Base-by-base conservation (phyloP, 1,284 basidiomycete genomes). In the Fomes fomentarius region DNA sequence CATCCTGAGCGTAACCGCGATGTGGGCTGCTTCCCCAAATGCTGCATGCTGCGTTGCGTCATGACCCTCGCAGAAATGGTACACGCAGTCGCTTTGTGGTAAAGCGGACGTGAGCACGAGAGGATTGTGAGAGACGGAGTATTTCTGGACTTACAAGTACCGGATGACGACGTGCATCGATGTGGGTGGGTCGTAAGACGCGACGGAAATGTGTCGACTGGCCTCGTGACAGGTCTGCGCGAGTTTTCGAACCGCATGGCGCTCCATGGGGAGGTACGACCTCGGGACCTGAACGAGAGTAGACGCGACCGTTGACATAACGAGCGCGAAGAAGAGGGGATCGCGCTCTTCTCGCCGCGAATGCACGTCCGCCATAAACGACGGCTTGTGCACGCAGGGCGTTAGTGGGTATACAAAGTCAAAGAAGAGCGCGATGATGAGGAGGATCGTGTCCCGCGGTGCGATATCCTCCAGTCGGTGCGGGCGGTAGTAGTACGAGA, bases 351-450 rank as follows among this genome's bases (percentile, higher is more conserved):
- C 93, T 54, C 90, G 73, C 41, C 82, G 81, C 0, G 82, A 77
- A 58, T 87, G 84, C 30, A 95, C 76, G 71, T 93, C 92, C 21
- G 88, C 85, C 85, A 93, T 88, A 68, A 94, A 94, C 1, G 89
- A 89, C 34, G 91, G 91, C 65, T 86, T 87, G 72, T 91, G 89
- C 46, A 92, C 75, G 70, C 88, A 90, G 5, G 92, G 93, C 8
- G 89, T 91, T 43, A 94, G 78, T 9, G 91, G 89, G 69, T 93
- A 93, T 41, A 94, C 88, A 67, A 92, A 94, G 70, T 94, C 92
- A 68, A 94, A 94, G 75, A 92, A 94, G 21, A 94, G 80, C 28
- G 87, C 81, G 59, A 94, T 86, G 62, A 94, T 89, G 57, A 90
- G 81, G 41, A 83, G 82, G 53, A 92, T 86, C 5, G 84, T 90